Evolutionary conservation across 345 rosid species (phyloP), one percentile per base, ranked within the genome.

Genomic region (Alliaria petiolata): DNA sequence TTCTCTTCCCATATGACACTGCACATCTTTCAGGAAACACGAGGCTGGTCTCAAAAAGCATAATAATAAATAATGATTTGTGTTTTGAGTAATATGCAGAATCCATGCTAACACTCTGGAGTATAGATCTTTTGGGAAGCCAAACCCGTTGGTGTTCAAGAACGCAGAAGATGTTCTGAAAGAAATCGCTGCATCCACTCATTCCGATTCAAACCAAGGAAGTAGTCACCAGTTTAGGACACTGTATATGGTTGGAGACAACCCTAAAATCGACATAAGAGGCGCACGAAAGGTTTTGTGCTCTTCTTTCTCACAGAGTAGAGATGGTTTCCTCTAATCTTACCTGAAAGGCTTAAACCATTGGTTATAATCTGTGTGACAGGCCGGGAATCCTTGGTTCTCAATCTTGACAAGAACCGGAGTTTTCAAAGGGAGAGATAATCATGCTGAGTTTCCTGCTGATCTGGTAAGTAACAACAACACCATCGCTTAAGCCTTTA

Each of bases 311-410:
- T 39, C 30, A 40, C 55, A 20, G 15, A 55, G 38, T 36, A 33
- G 36, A 45, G 28, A 16, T n/a, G 38, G 36, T 46, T 15, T 44
- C 51, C 35, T 39, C 53, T 43, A 10, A 40, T 59, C 62, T 61
- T 71, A 14, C 34, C 13, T 16, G 44, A n/a, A 17, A 35, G 62
- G 8, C 22, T 25, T 60, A 16, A 20, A 54, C 59, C 39, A 8
- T 50, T 59, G n/a, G 40, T 33, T n/a, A n/a, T 49, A 47, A 47
- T 7, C 64, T 44, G 15, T 34, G 10, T 78, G 63, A 66, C 85
- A 89, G 95, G 91, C 91, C 4, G 93, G 96, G 68, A 76, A 51
- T 28, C 98, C 87, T 22, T 88, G 98, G 95, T 92, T 90, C 83
- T 85, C 98, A 43, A 92, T 92, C 58, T 77, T 92, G 85, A 90